Evolutionary conservation across 208 protist species (phyloP), one percentile per base, ranked within the genome.

Genomic region (Balamuthia mandrillaris): DNA sequence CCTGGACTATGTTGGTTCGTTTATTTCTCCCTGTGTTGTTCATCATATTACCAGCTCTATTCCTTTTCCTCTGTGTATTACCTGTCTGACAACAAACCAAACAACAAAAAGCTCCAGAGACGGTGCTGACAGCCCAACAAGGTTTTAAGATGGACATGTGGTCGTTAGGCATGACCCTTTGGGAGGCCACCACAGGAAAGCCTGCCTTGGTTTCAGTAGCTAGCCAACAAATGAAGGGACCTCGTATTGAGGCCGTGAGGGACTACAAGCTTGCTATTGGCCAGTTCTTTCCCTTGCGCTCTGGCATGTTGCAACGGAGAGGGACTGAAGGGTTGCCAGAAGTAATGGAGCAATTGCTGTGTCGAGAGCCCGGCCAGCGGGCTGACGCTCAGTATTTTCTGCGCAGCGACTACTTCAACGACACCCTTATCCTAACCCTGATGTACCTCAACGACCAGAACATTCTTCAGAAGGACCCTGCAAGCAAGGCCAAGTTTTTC

Each of bases 401-500:
- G 5, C 39, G 49, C 18, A 72, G 63, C 12, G 21, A 33, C 1
- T 72, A 72, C 37, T 72, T 72, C 63, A 72, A 72, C 24, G 63
- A 72, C 35, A 72, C 63, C 14, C 37, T 72, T 16, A 33, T 72
- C 63, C 63, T 72, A 0, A 21, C 63, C 1, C 39, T 72, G 10
- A 41, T 72, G 3, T 72, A 51, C 35, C 63, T 72, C 12, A 72
- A 72, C 21, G 63, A 72, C 37, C 63, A 51, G 39, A 72, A 51
- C 63, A 72, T 41, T 18, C 9, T 6, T 45, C 27, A 29, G 9
- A 33, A 72, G 63, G 63, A 72, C 35, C 1, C 42, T 1, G n/a
- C 63, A 21, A 72, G 63, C 33, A 72, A 72, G 21, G 18, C 49
- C 37, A 72, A 72, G 35, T 72, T 72, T 18, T 72, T 72, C 63